Evolutionary conservation across 352 stramenopile species (phyloP), one percentile per base, ranked within the genome.

Genomic region (Globisporangium sylvaticum): DNA sequence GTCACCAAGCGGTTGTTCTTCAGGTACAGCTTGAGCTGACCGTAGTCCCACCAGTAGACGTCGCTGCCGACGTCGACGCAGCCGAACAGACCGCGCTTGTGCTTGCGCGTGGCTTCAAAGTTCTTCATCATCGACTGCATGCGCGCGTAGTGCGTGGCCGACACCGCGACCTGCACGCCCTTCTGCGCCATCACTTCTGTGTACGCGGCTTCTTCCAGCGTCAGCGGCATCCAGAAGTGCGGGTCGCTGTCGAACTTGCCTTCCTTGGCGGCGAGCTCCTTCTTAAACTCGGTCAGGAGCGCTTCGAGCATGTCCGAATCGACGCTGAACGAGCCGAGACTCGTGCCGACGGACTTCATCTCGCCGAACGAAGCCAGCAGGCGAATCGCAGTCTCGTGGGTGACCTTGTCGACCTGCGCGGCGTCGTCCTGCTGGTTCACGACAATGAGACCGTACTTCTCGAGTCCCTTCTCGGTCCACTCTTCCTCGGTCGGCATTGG

Each of bases 41-140:
- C 97, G 78, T 99, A 99, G 85, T 99, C 97, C 97, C 96, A 99
- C 97, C 97, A 99, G 85, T 97, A 98, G 25, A 98, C 95, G 65
- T 97, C 87, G 65, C 88, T 97, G 63, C 96, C 97, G 27, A 99
- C 96, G 73, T 99, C 94, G 1, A 99, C 95, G 34, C 96, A 97
- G 64, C 97, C 97, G 85, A 99, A 99, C 18, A 99, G 73, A 52
- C 90, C 92, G 42, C 97, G 82, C 63, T 87, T 68, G 59, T 80
- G 77, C 62, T 76, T 73, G 31, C 77, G 76, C 31, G 80, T 82
- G 50, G 71, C 68, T 50, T 97, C 75, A 65, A 98, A 98, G 18
- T 72, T 73, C 55, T 76, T 66, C 67, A 97, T 88, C 87, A 99
- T 98, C 59, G 77, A 78, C 56, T 87, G 82, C 85, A 99, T 98